Conservation (phyloP, 164 flowering plant genomes). For the Chimonanthus salicifolius region DNA sequence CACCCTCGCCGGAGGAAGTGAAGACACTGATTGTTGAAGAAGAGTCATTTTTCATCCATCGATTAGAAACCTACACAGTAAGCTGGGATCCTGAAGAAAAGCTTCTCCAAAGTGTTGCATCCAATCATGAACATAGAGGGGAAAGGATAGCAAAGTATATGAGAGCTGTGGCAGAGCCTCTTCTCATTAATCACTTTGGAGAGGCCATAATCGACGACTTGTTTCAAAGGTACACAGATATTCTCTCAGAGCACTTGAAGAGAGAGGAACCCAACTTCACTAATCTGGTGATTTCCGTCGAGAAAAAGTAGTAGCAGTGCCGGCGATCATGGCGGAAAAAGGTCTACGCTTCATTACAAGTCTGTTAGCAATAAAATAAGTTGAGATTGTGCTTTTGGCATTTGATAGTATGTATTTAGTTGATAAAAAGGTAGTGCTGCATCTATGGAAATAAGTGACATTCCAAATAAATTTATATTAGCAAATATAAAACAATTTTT, state of each 20-base stretch:
- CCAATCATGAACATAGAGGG: not conserved
- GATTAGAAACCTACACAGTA: slow-evolving; percentile 24
- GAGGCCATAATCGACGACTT: slow-evolving; percentile 48
- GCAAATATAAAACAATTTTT: too few relatives aligned
- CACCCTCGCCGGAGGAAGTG: slow-evolving; percentile 43
- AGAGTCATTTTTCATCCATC: slow-evolving; percentile 41
- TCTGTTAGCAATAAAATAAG: too few relatives aligned
- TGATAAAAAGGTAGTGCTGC: too few relatives aligned
- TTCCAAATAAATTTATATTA: too few relatives aligned
- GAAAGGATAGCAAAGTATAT: slow-evolving; percentile 28
- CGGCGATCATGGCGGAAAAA: too few relatives aligned
- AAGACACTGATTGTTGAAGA: slow-evolving; percentile 26
- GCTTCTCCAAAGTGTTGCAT: not conserved
- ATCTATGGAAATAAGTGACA: too few relatives aligned
- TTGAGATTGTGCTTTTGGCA: too few relatives aligned
- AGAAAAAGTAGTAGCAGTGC: not conserved
- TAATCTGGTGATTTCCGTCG: not conserved
- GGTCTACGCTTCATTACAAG: too few relatives aligned
- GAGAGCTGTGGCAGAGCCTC: slow-evolving; percentile 53
- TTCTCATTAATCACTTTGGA: slow-evolving; percentile 63
- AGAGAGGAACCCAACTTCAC: slow-evolving; percentile 38
- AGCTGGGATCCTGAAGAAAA: slow-evolving; percentile 22
- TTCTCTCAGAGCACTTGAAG: slow-evolving; percentile 55
- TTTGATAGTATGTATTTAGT: too few relatives aligned
- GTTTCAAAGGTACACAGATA: slow-evolving; percentile 42